These are phyloP conservation scores for Aureobasidium sp. DNA, from an alignment of 2,329 filamentous ascomycete genomes.

Conservation along the genomic window DNA sequence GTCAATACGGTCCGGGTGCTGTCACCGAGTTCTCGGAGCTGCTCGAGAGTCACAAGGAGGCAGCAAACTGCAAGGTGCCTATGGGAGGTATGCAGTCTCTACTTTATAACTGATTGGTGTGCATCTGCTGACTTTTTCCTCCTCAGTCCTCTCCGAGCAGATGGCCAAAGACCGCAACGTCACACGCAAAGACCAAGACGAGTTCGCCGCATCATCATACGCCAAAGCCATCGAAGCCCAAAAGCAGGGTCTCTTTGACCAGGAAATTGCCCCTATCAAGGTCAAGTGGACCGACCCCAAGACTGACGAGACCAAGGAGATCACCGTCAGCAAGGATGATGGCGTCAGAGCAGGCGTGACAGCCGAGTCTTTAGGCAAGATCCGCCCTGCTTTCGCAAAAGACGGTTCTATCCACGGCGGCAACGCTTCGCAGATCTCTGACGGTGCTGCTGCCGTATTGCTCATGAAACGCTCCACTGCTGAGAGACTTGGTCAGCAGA, in stretches of 20 bases:
- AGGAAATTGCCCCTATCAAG: constrained; percentile 81
- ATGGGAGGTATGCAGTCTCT: constrained; percentile 4
- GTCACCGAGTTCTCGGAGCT: constrained; percentile 90
- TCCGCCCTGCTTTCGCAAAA: constrained; percentile 82
- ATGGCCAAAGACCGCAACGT: constrained; percentile 86
- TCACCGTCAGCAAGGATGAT: constrained; percentile 80
- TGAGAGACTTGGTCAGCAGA: constrained; percentile 76
- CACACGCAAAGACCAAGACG: constrained; percentile 67
- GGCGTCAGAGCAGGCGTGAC: constrained; percentile 82
- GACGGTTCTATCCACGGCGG: constrained; percentile 92
- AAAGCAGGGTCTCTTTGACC: constrained; percentile 78
- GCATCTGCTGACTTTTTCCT: constrained; percentile 56
- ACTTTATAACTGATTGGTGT: too few relatives aligned
- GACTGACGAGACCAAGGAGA: constrained; percentile 73
- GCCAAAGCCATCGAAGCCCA: constrained; percentile 84
- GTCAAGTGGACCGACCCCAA: constrained; percentile 89
- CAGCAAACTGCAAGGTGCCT: constrained; percentile 93
- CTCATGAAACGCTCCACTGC: constrained; percentile 93
- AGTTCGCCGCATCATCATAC: constrained; percentile 90
- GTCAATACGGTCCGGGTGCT: constrained; percentile 74
- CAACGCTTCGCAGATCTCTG: constrained; percentile 91
- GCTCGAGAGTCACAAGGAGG: constrained; percentile 71
- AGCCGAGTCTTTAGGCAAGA: constrained; percentile 80
- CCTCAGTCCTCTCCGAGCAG: constrained; percentile 77
- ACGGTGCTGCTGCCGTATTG: constrained; percentile 90